phyloP scores from a whole-genome alignment of 2,329 filamentous ascomycete species.

The Teratosphaeria viscida region DNA sequence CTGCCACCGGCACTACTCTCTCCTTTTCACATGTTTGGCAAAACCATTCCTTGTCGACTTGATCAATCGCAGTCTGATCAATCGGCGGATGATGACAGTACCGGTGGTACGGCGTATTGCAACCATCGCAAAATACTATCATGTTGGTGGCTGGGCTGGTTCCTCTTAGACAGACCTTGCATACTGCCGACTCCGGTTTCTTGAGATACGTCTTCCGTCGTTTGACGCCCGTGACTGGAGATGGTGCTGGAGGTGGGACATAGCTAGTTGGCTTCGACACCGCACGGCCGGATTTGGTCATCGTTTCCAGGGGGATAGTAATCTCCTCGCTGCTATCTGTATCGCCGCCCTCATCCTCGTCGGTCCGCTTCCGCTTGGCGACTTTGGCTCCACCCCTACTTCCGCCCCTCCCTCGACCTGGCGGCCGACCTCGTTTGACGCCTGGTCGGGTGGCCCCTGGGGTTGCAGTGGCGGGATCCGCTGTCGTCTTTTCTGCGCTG shows the following conservation, averaged over 20 bases:
- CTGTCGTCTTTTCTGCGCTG: neutral
- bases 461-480: neutral
- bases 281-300: conserved; percentile 66
- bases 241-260: conserved; percentile 44
- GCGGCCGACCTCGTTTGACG: conserved; percentile 7
- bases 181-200: conserved; percentile 50
- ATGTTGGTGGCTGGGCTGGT: conserved; percentile 63
- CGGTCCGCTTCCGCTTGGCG: conserved; percentile 26
- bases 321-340: conserved; percentile 26
- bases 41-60: conserved; percentile 60
- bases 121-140: conserved; percentile 79
- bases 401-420: conserved; percentile 19
- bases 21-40: conserved; percentile 52
- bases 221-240: conserved; percentile 36
- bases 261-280: conserved; percentile 56
- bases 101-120: conserved; percentile 71
- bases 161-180: conserved; percentile 61
- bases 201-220: conserved; percentile 48
- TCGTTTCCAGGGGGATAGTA: conserved; percentile 49
- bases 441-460: neutral
- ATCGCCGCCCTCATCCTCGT: conserved; percentile 29
- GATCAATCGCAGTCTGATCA: conserved; percentile 54
- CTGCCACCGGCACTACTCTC: conserved; percentile 30
- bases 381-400: conserved; percentile 26
- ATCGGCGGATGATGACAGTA: conserved; percentile 70